Evolutionary conservation across 108 stramenopile genomes (phyloP), one percentile per base, ranked within the genome.

Genomic region (Chaetoceros muelleri): DNA sequence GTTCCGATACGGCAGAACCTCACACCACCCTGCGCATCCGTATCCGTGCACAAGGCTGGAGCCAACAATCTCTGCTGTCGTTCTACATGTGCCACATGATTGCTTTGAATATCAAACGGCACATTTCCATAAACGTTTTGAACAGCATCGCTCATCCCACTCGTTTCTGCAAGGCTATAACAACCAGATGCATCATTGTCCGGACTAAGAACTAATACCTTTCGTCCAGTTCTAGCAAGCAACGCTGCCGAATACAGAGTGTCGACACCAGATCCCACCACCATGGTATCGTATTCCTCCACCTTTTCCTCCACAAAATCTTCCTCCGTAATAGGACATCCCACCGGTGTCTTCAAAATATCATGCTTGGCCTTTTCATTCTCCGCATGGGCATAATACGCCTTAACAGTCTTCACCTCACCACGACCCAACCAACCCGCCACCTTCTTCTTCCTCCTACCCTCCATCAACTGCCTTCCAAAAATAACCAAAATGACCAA

Each of bases 1-100:
- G 72, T 69, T 23, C 87, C 92, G 44, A 94, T 75, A 24, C 80
- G 65, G 10, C 85, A 78, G 63, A 94, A 90, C 29, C 92, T 79
- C 17, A 94, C 64, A 20, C 92, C 92, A 25, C 92, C 92, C 48
- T 87, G 87, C 31, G 34, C 58, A 49, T 94, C 92, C 0, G 80
- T 75, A 0, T 58, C 55, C 13, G 82, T 85, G 28, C 70, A 66
- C 20, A 90, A 56, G 2, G 87, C 92, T 5, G 92, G 87, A 3
- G 81, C 84, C 67, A 94, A 58, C 3, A 84, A 25, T n/a, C 59
- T 28, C 57, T 87, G 85, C 48, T 82, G 76, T 51, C 59, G 58
- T 18, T 66, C 58, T n/a, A 83, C 24, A 25, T 72, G 74, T 8
- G 81, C 20, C 47, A 87, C 57, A 58, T 81, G 75, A 19, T 59